Evolutionary conservation across 495 filamentous ascomycete genomes (phyloP).

Genomic region (Hyaloscypha bicolor): DNA sequence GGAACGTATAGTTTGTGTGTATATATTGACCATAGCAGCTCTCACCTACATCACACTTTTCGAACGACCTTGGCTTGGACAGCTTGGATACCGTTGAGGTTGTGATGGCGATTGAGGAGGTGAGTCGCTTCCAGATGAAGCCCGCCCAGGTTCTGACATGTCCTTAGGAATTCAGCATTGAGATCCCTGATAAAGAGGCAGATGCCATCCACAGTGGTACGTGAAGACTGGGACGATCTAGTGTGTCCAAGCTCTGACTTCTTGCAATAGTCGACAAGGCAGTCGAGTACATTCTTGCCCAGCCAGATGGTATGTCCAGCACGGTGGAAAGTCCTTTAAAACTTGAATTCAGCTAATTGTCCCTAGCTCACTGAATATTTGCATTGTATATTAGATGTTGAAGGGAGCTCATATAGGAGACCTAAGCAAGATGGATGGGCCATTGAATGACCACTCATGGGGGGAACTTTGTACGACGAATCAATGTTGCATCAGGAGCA

Average conservation of each 20-base stretch:
- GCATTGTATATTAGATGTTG: slow-evolving; percentile 34
- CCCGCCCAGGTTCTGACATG: slow-evolving; percentile 13
- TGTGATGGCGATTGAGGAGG: slow-evolving; percentile 99
- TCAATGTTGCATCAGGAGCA: slow-evolving; percentile 28
- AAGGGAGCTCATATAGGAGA: background rate
- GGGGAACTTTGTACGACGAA: slow-evolving; percentile 25
- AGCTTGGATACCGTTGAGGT: slow-evolving; percentile 98
- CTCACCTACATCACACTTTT: slow-evolving; percentile 79
- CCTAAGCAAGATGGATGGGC: slow-evolving; percentile 20
- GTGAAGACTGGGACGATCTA: slow-evolving; percentile 37
- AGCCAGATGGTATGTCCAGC: slow-evolving; percentile 69
- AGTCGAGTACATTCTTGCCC: slow-evolving; percentile 90
- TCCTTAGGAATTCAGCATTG: slow-evolving; percentile 97
- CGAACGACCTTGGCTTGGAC: slow-evolving; percentile 94
- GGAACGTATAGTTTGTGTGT: slow-evolving; percentile 11
- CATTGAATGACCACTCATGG: slow-evolving; percentile 21
- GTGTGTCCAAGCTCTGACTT: slow-evolving; percentile 26
- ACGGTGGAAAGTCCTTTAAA: background rate
- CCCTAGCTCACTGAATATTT: slow-evolving; percentile 38
- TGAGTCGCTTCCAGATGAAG: slow-evolving; percentile 43
- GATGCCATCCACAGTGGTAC: slow-evolving; percentile 95
- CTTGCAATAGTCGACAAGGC: slow-evolving; percentile 80
- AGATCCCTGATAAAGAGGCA: slow-evolving; percentile 99
- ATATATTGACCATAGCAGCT: slow-evolving; percentile 58
- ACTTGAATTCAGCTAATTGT: slow-evolving; percentile 13